phyloP scores from a whole-genome alignment of 129 eudicot species.

The Heracleum sosnowskyi region DNA sequence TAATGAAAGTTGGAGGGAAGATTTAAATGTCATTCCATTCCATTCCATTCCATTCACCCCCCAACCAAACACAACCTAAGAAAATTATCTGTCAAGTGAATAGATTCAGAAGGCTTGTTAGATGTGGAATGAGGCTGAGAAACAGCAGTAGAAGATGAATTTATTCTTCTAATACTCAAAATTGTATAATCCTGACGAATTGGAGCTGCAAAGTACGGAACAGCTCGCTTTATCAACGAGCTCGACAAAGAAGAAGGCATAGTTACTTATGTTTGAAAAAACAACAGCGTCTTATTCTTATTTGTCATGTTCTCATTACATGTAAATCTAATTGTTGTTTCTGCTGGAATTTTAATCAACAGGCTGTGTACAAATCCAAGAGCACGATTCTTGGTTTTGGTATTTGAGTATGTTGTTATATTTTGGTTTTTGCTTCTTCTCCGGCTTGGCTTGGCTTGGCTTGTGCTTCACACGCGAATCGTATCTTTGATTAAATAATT shows the following conservation, averaged over 20 bases:
- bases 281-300: background rate
- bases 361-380: background rate
- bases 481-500: no score
- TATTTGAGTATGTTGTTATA: no score
- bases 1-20: no score
- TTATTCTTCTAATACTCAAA: slow-evolving; percentile 10
- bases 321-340: background rate
- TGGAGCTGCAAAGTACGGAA: slow-evolving; percentile 43
- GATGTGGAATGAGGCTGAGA: slow-evolving; percentile 29
- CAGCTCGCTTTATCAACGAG: slow-evolving; percentile 41
- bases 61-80: no score
- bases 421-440: no score
- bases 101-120: slow-evolving; percentile 28
- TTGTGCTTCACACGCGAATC: no score
- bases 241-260: slow-evolving; percentile 29
- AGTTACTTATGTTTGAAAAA: background rate
- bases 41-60: no score
- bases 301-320: background rate
- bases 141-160: slow-evolving; percentile 38
- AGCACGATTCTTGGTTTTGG: background rate
- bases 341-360: background rate
- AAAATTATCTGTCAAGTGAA: slow-evolving; percentile 59
- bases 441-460: no score
- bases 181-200: slow-evolving; percentile 53
- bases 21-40: no score